These are phyloP conservation scores for Phytophthora constricta DNA, from an alignment of 352 stramenopile genomes.

Conservation along the genomic window DNA sequence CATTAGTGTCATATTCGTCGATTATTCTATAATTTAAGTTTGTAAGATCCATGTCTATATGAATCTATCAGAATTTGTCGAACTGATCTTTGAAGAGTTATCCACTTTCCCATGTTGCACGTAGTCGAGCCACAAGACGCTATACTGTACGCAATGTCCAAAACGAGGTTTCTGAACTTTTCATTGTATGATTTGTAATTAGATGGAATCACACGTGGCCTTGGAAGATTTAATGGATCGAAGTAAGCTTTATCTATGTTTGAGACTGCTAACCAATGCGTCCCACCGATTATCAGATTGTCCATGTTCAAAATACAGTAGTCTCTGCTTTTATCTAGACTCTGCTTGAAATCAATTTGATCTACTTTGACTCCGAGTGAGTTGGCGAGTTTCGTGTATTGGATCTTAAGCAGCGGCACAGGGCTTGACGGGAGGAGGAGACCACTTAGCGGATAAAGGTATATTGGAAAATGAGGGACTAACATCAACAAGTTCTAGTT, in stretches of 20 bases:
- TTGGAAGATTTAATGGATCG: background rate
- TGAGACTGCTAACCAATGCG: slow-evolving; percentile 7
- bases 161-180: background rate
- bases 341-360: slow-evolving; percentile 14
- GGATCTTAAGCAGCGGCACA: background rate
- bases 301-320: slow-evolving; percentile 13
- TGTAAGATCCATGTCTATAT: no score
- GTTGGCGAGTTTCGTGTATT: slow-evolving; percentile 1
- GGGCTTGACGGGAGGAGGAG: background rate
- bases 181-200: background rate
- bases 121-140: no score
- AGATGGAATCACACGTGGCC: background rate
- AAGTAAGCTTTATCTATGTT: slow-evolving; percentile 13
- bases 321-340: background rate
- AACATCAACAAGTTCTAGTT: background rate
- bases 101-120: no score
- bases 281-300: background rate
- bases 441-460: background rate
- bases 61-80: no score
- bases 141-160: background rate
- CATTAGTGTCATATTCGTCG: background rate
- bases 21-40: background rate
- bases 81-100: no score
- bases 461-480: no score
- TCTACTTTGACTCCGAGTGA: background rate